These are phyloP conservation scores for Eimeria praecox DNA, from an alignment of 169 alveolate species.

Conservation along the genomic window DNA sequence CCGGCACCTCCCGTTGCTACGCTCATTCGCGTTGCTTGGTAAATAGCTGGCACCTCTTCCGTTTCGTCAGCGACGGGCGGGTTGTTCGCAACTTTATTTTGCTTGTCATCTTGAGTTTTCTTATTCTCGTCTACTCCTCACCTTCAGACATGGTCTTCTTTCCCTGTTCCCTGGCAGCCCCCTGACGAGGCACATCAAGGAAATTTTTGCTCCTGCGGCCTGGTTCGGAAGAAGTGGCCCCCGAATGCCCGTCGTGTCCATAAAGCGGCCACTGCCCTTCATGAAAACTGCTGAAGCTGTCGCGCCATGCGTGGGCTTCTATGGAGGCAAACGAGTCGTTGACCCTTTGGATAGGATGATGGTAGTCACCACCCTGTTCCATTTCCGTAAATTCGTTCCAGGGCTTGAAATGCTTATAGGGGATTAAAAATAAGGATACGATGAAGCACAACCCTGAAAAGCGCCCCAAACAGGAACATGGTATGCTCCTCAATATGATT, in stretches of 20 bases:
- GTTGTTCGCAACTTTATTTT: not conserved
- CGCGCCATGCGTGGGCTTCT: slow-evolving; percentile 82
- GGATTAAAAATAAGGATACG: slow-evolving; percentile 52
- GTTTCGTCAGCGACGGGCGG: not conserved
- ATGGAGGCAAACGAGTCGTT: slow-evolving; percentile 79
- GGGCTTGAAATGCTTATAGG: slow-evolving; percentile 75
- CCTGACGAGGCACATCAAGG: slow-evolving; percentile 65
- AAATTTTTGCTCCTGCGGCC: slow-evolving; percentile 1
- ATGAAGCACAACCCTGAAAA: slow-evolving; percentile 69
- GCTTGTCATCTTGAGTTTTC: slow-evolving; percentile 28
- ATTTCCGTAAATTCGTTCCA: slow-evolving; percentile 78
- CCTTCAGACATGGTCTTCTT: slow-evolving; percentile 44
- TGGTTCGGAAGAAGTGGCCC: slow-evolving; percentile 44
- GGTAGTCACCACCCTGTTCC: slow-evolving; percentile 61
- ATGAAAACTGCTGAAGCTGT: slow-evolving; percentile 80
- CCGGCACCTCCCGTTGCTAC: slow-evolving; percentile 69
- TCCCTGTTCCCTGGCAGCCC: slow-evolving; percentile 20
- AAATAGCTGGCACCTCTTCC: slow-evolving; percentile 53
- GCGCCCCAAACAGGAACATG: not conserved
- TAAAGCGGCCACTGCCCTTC: slow-evolving; percentile 76
- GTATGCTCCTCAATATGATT: not conserved
- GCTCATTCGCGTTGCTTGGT: slow-evolving; percentile 65
- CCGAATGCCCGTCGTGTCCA: slow-evolving; percentile 56
- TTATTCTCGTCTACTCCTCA: slow-evolving; percentile 16
- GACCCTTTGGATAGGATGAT: slow-evolving; percentile 74